Evolutionary conservation across 2,329 filamentous ascomycete species (phyloP).

Genomic region (Hypocreales sp.): DNA sequence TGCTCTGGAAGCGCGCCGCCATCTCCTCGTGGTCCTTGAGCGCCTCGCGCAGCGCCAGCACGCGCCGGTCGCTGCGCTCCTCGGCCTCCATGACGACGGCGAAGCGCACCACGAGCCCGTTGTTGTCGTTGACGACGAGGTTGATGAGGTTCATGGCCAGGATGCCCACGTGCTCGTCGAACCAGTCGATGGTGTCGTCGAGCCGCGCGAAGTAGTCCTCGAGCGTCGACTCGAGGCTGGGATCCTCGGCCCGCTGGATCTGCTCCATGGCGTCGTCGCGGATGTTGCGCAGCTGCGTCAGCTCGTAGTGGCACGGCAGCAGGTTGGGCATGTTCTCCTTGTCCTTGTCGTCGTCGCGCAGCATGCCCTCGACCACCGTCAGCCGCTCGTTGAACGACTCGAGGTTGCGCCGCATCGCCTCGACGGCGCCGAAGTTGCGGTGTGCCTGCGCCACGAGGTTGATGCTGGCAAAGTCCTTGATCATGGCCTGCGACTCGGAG

Average conservation of each 20-base stretch:
- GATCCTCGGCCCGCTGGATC: slow-evolving; percentile 63
- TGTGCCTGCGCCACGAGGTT: slow-evolving; percentile 88
- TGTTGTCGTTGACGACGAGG: slow-evolving; percentile 73
- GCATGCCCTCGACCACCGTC: slow-evolving; percentile 57
- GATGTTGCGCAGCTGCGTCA: slow-evolving; percentile 85
- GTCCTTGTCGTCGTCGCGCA: slow-evolving; percentile 73
- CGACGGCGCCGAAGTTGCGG: slow-evolving; percentile 85
- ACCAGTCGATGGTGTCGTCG: slow-evolving; percentile 82
- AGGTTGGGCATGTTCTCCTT: slow-evolving; percentile 85
- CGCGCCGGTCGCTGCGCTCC: slow-evolving; percentile 89
- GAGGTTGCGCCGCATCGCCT: slow-evolving; percentile 83
- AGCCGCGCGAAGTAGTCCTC: slow-evolving; percentile 80
- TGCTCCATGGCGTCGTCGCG: slow-evolving; percentile 94
- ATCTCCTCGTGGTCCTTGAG: slow-evolving; percentile 93
- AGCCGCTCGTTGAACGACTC: slow-evolving; percentile 75
- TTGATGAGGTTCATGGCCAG: slow-evolving; percentile 83
- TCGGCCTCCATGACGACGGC: slow-evolving; percentile 89
- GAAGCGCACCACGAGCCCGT: slow-evolving; percentile 76
- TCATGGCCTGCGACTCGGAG: slow-evolving; percentile 94
- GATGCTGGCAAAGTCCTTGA: slow-evolving; percentile 88
- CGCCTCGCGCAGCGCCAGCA: slow-evolving; percentile 82
- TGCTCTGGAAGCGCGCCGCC: slow-evolving; percentile 83
- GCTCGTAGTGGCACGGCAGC: slow-evolving; percentile 75
- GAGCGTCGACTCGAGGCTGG: slow-evolving; percentile 63
- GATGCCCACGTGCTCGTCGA: slow-evolving; percentile 84